Percentiles rank a stretch among this genome's conserved stretches.
These are phyloP conservation scores for Zymoseptoria passerinii DNA, from an alignment of 2,329 filamentous ascomycete species.

Conservation along the genomic window DNA sequence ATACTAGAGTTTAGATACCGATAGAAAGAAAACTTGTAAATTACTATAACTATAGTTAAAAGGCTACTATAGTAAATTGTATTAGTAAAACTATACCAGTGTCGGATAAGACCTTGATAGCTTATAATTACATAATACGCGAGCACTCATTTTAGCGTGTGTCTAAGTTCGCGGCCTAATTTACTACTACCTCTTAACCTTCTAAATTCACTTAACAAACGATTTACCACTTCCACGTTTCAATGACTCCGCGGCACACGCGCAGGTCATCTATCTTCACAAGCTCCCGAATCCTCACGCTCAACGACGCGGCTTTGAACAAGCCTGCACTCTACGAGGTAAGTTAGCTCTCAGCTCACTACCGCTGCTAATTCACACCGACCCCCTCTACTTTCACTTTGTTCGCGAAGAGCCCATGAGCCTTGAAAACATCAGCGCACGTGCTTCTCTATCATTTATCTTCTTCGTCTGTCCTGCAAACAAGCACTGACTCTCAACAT, in stretches of 20 bases:
- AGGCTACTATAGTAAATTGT: no score
- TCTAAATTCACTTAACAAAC: neutral
- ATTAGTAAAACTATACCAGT: no score
- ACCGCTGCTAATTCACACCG: neutral
- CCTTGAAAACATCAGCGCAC: neutral
- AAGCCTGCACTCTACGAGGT: neutral
- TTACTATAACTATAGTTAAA: no score
- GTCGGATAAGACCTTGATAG: no score
- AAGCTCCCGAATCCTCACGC: neutral
- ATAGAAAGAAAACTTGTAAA: no score
- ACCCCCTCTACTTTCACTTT: neutral
- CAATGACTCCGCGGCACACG: neutral
- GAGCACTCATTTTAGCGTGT: neutral
- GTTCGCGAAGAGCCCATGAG: no score
- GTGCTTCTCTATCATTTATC: neutral
- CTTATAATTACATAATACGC: neutral
- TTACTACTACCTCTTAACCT: neutral
- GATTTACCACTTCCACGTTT: neutral
- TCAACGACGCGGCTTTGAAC: neutral
- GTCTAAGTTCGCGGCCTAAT: neutral
- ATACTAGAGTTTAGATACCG: no score
- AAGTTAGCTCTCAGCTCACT: neutral
- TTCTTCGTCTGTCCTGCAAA: neutral
- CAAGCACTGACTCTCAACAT: neutral
- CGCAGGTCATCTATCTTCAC: neutral